Evolutionary conservation across 2,329 filamentous ascomycete genomes (phyloP).

Genomic region (Ilyonectria mors-panacis): DNA sequence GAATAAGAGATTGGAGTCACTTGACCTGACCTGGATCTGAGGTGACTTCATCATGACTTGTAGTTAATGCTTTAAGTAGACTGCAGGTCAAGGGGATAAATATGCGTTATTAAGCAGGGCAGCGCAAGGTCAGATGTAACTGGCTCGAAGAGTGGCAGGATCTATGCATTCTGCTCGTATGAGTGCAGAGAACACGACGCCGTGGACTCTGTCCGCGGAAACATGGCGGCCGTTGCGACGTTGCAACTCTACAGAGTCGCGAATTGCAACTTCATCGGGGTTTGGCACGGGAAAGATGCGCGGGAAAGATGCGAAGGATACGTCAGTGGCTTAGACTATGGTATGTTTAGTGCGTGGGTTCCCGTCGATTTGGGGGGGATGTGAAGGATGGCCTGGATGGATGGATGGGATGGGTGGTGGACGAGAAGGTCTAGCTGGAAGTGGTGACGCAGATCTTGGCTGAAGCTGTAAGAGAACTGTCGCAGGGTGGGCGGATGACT

Average conservation of each 20-base stretch:
- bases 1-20: neutral
- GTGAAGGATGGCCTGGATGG: neutral
- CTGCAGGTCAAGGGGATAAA: neutral
- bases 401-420: neutral
- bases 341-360: neutral
- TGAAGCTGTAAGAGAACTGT: no score
- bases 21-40: neutral
- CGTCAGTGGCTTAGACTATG: neutral
- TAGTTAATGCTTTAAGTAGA: neutral
- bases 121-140: neutral
- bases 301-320: neutral
- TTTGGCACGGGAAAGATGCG: neutral
- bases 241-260: neutral
- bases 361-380: neutral
- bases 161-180: neutral
- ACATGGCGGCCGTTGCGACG: neutral
- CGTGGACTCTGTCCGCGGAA: neutral
- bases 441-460: no score
- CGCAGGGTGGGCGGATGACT: no score
- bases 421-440: neutral
- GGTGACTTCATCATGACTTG: neutral
- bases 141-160: neutral
- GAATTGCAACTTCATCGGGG: neutral
- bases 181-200: neutral
- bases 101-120: neutral